A percentile compares a stretch with the other conserved stretches of the same genome.
Conservation (phyloP, 306 rosid species). For the Mimosa pudica region DNA sequence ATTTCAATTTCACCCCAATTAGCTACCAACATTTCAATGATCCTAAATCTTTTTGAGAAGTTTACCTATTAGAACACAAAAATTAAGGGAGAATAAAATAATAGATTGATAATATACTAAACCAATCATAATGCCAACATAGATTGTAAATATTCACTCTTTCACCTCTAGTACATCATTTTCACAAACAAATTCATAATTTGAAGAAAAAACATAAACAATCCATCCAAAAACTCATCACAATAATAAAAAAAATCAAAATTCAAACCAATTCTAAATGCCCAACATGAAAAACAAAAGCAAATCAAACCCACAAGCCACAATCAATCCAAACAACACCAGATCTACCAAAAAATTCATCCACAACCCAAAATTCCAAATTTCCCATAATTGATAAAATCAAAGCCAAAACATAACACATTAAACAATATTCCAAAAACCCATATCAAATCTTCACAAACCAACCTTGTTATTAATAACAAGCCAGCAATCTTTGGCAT, state of each 20-base stretch:
- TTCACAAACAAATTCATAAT: not conserved
- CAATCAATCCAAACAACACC: not conserved
- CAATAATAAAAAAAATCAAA: not conserved
- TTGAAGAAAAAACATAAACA: not conserved
- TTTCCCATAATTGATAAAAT: not conserved
- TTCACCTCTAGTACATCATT: not conserved
- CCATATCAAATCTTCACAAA: conserved; percentile 14
- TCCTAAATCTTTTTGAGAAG: not conserved
- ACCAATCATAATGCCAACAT: not conserved
- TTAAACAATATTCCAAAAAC: not conserved
- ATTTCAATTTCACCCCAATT: not conserved
- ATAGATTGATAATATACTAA: not conserved
- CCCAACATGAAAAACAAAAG: not conserved
- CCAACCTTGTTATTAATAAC: conserved; percentile 88
- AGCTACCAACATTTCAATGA: not conserved
- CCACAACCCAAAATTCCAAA: not conserved
- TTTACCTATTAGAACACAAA: not conserved
- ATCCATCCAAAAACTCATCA: not conserved
- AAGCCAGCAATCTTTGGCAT: conserved; percentile 78
- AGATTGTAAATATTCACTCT: not conserved
- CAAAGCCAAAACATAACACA: not conserved
- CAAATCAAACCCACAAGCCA: conserved; percentile 5
- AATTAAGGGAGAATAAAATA: not conserved
- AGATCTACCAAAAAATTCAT: not conserved
- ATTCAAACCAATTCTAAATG: not conserved